Evolutionary conservation across 495 filamentous ascomycete species (phyloP).

Genomic region (Neurospora sp.): DNA sequence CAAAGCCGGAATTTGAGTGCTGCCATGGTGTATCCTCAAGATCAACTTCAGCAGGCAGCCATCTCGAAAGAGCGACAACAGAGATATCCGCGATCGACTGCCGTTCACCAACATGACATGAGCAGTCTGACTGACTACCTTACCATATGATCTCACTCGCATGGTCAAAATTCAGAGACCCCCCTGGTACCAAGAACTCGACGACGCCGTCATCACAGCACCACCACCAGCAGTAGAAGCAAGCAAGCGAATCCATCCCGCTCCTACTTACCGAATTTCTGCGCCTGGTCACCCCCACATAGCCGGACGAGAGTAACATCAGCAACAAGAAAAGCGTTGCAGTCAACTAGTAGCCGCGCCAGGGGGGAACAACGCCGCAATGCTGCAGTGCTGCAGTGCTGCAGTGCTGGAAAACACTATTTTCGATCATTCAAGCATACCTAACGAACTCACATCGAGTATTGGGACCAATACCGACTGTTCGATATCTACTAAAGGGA

Average conservation of each 20-base stretch:
- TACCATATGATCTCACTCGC: neutral
- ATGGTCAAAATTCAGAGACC: neutral
- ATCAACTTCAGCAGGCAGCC: neutral
- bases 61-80: neutral
- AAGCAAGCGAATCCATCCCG: neutral
- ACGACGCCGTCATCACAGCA: neutral
- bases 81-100: neutral
- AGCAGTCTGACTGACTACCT: neutral
- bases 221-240: neutral
- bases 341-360: neutral
- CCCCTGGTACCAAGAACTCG: neutral
- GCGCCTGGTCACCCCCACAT: neutral
- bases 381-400: neutral
- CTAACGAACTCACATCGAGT: neutral
- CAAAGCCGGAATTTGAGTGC: neutral
- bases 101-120: neutral
- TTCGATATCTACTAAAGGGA: neutral
- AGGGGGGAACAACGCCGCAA: neutral
- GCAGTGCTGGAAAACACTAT: neutral
- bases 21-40: neutral
- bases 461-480: neutral
- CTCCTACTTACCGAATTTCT: neutral
- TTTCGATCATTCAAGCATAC: neutral
- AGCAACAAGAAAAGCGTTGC: neutral
- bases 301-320: neutral